These are phyloP conservation scores for Calophaca sinica DNA, from an alignment of 306 rosid species.

Conservation along the genomic window DNA sequence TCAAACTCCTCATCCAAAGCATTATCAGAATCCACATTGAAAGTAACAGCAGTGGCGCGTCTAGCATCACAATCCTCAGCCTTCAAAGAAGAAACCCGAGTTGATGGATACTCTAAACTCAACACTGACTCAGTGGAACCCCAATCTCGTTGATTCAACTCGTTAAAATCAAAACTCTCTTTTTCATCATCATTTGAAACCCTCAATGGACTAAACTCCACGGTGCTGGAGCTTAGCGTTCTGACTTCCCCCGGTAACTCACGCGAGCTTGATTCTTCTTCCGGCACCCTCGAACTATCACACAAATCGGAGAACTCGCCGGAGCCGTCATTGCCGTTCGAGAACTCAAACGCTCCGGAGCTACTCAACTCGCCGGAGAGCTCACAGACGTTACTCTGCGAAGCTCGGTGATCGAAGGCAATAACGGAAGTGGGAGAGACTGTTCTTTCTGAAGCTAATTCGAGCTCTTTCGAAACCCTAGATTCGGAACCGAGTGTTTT, in stretches of 20 bases:
- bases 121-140: constrained; percentile 72
- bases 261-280: constrained; percentile 49
- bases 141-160: constrained; percentile 79
- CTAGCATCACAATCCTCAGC: constrained; percentile 61
- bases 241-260: constrained; percentile 56
- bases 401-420: constrained; percentile 73
- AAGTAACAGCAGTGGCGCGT: constrained; percentile 65
- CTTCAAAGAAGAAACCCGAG: constrained; percentile 83
- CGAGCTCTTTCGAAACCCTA: constrained; percentile 60
- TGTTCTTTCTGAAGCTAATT: constrained; percentile 57
- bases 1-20: constrained; percentile 60
- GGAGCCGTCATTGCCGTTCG: constrained; percentile 63
- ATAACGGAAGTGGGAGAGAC: constrained; percentile 85
- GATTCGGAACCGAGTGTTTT: constrained; percentile 53
- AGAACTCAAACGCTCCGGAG: constrained; percentile 87
- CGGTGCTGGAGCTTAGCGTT: constrained; percentile 55
- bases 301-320: constrained; percentile 74
- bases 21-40: constrained; percentile 71
- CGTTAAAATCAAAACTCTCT: constrained; percentile 74
- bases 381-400: constrained; percentile 57
- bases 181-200: constrained; percentile 56
- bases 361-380: constrained; percentile 85
- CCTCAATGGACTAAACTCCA: constrained; percentile 66
- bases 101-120: constrained; percentile 94
- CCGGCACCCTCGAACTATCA: constrained; percentile 56